Evolutionary conservation across 495 filamentous ascomycete species (phyloP), one percentile per base, ranked within the genome.

Genomic region (Penicillium arizonense): DNA sequence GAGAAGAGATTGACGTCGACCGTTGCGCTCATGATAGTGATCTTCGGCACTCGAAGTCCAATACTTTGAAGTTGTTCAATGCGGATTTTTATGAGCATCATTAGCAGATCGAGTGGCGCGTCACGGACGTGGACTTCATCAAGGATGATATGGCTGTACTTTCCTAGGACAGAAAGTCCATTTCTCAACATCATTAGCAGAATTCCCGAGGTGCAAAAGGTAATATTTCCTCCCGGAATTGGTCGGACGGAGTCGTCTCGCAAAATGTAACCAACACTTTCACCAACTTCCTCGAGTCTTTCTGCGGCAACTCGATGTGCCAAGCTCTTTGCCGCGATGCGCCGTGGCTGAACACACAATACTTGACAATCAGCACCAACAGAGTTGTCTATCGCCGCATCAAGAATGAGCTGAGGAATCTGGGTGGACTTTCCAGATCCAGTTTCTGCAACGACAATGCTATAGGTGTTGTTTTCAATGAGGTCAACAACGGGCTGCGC

Each of bases 121-220:
- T 81, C 76, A 46, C 82, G 74, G 54, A 84, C 82, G 59, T 85
- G 82, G 32, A 84, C 81, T 65, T 85, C 82, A 47, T 85, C 82
- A 46, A 85, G 76, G 28, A 85, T 68, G 14, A 85, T 63, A 52
- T 85, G 79, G 5, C 81, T 77, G 33, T 74, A 58, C 10, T 58
- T 60, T 37, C 76, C 68, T 40, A 84, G 53, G 7, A 71, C 55
- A 12, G 67, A 54, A 21, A 67, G 58, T 23, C 58, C 55, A 44
- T 68, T 58, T 50, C 81, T 76, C 10, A 84, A 55, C 44, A 77
- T 71, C 44, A 76, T 73, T 23, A 82, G 64, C 16, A 82, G 57
- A 33, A 83, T 78, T 33, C 82, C 82, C 2, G 77, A 78, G 5
- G 82, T 85, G 61, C 82, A 84, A 51, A 80, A 85, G 3, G 69